phyloP scores from a whole-genome alignment of 2,329 filamentous ascomycete species.

The Nothophoma quercina region DNA sequence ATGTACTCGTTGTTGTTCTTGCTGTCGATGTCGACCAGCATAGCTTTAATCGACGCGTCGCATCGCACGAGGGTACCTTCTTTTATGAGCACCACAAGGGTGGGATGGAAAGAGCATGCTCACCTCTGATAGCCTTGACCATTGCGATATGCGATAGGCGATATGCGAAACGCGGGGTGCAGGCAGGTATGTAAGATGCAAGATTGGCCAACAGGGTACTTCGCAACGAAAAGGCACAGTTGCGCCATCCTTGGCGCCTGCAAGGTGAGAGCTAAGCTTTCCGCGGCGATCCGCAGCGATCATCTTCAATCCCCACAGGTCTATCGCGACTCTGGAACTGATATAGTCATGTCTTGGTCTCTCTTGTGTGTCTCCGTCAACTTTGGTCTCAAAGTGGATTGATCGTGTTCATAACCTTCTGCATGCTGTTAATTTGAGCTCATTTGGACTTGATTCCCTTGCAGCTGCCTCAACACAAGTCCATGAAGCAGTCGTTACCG shows the following conservation, averaged over 20 bases:
- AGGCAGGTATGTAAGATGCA: constrained; percentile 6
- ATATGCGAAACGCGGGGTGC: constrained; percentile 9
- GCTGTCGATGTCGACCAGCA: constrained; percentile 79
- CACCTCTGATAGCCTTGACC: constrained; percentile 66
- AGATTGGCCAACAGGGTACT: constrained; percentile 38
- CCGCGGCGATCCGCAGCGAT: constrained; percentile 6
- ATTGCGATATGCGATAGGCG: constrained; percentile 55
- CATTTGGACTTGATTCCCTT: background rate
- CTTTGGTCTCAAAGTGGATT: no score
- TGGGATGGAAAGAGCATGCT: background rate
- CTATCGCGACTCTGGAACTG: background rate
- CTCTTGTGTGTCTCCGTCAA: no score
- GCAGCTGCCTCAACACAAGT: background rate
- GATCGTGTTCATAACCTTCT: background rate
- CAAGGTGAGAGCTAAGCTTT: constrained; percentile 10
- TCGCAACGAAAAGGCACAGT: constrained; percentile 1
- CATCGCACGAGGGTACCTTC: constrained; percentile 78
- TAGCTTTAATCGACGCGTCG: constrained; percentile 87
- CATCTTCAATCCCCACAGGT: background rate
- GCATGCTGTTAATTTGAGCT: background rate
- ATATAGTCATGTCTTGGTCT: background rate
- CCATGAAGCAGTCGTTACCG: background rate
- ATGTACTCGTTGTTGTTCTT: constrained; percentile 73
- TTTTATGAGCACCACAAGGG: background rate
- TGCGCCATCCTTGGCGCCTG: constrained; percentile 28